These are phyloP conservation scores for Puccinia coronata DNA, from an alignment of 1,284 basidiomycete genomes.

Conservation along the genomic window DNA sequence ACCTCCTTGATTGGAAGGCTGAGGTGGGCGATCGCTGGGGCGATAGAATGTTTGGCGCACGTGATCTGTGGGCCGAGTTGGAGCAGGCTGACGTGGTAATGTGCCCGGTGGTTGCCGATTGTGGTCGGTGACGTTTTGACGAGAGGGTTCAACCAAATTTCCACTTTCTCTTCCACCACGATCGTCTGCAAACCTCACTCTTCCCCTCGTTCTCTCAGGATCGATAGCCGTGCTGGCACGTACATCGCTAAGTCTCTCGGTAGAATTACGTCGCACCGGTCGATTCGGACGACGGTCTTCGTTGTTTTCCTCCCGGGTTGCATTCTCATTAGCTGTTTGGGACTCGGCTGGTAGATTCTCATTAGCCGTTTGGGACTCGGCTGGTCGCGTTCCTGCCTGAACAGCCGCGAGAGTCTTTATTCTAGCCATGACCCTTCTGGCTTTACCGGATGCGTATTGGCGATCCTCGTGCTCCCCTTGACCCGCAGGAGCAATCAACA, in stretches of 20 bases:
- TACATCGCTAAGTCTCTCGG: neutral
- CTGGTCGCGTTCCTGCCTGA: neutral
- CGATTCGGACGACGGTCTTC: neutral
- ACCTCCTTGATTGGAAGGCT: neutral
- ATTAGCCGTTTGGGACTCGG: neutral
- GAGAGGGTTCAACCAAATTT: too few species aligned
- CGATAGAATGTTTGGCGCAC: too few species aligned
- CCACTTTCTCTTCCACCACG: neutral
- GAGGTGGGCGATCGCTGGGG: neutral
- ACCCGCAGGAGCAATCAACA: neutral
- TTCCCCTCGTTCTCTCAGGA: neutral
- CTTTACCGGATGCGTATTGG: slow-evolving; percentile 8
- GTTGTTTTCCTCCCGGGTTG: neutral
- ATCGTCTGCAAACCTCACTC: neutral
- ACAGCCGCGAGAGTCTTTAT: neutral
- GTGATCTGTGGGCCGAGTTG: too few species aligned
- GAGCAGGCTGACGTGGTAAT: too few species aligned
- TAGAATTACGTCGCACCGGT: neutral
- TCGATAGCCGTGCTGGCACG: neutral
- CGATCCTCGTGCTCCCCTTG: neutral
- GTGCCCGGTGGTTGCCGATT: too few species aligned
- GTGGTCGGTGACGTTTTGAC: too few species aligned
- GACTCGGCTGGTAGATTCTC: too few species aligned
- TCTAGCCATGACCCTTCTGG: slow-evolving; percentile 26
- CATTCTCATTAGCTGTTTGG: too few species aligned